Conservation (phyloP, 441 rosid genomes). For the Arabidopsis hybrid region DNA sequence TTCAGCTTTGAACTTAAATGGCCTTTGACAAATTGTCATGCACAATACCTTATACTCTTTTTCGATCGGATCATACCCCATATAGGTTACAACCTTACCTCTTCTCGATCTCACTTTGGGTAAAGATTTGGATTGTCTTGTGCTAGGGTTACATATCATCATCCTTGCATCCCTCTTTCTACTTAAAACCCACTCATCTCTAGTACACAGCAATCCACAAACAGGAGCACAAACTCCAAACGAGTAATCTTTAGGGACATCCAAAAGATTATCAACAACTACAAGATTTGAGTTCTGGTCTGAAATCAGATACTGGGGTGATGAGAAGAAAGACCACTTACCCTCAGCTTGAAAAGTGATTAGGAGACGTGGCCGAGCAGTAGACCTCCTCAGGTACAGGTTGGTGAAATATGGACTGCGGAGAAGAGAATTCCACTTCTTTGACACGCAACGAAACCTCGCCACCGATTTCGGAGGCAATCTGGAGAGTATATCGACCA, state of each 20-base stretch:
- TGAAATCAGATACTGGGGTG: not conserved
- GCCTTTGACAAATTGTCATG: not conserved
- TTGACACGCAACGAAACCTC: not conserved
- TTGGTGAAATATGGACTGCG: not conserved
- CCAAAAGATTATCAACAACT: not conserved
- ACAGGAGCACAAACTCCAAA: not conserved
- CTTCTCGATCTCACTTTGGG: constrained; percentile 15
- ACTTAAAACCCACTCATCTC: not conserved
- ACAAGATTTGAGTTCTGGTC: not conserved
- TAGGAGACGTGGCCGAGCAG: not conserved
- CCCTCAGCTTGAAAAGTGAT: not conserved
- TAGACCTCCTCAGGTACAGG: not conserved
- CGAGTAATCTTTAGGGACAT: not conserved
- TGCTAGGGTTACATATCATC: constrained; percentile 21
- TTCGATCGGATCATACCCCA: constrained; percentile 2
- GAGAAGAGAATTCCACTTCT: not conserved
- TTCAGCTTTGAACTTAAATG: not conserved
- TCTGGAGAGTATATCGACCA: not conserved
- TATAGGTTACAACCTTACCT: not conserved
- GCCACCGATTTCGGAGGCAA: not conserved
- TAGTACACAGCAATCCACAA: constrained; percentile 5
- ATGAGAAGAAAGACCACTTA: constrained; percentile 12
- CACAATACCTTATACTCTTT: constrained; percentile 10
- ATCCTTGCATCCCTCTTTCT: not conserved
- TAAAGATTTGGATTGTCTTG: not conserved